Percentiles rank a stretch among this genome's conserved stretches.
Conservation (phyloP, 2,329 filamentous ascomycete species). For the Escovopsis sp. region DNA sequence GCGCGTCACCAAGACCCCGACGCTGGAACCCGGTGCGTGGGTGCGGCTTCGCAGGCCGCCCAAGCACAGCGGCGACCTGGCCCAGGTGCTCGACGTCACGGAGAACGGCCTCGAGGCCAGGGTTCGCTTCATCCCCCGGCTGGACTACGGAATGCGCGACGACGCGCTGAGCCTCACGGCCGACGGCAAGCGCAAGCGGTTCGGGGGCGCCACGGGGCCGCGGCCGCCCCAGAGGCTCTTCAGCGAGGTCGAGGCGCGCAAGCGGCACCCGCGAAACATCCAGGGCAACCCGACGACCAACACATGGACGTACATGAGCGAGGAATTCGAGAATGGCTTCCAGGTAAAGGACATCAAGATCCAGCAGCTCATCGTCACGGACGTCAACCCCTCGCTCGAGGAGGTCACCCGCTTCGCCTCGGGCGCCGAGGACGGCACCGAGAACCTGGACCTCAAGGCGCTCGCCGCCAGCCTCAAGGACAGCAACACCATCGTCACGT, state of each 20-base stretch:
- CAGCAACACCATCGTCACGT: slow-evolving; percentile 64
- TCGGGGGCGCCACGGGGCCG: slow-evolving; percentile 41
- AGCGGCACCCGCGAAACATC: slow-evolving; percentile 55
- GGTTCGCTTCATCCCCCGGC: slow-evolving; percentile 73
- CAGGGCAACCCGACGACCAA: slow-evolving; percentile 60
- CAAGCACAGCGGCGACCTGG: slow-evolving; percentile 78
- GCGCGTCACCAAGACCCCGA: slow-evolving; percentile 72
- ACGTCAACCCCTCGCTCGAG: slow-evolving; percentile 85
- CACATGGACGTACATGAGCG: slow-evolving; percentile 70
- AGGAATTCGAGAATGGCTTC: slow-evolving; percentile 87
- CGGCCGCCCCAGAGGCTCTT: slow-evolving; percentile 81
- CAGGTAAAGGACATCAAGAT: slow-evolving; percentile 89
- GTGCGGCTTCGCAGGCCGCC: slow-evolving; percentile 70
- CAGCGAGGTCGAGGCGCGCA: slow-evolving; percentile 83
- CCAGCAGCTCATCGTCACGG: slow-evolving; percentile 67
- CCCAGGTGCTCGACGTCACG: slow-evolving; percentile 82
- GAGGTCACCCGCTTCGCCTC: slow-evolving; percentile 92
- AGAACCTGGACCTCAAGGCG: slow-evolving; percentile 83
- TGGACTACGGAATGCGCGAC: slow-evolving; percentile 84
- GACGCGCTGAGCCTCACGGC: slow-evolving; percentile 37
- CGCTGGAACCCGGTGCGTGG: slow-evolving; percentile 76
- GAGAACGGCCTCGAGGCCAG: slow-evolving; percentile 82
- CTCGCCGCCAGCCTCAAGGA: slow-evolving; percentile 82
- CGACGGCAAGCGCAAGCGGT: slow-evolving; percentile 69
- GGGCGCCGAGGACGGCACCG: slow-evolving; percentile 77